These are phyloP conservation scores for Termitomyces sp. DNA, from an alignment of 1,284 basidiomycete species.

Conservation along the genomic window DNA sequence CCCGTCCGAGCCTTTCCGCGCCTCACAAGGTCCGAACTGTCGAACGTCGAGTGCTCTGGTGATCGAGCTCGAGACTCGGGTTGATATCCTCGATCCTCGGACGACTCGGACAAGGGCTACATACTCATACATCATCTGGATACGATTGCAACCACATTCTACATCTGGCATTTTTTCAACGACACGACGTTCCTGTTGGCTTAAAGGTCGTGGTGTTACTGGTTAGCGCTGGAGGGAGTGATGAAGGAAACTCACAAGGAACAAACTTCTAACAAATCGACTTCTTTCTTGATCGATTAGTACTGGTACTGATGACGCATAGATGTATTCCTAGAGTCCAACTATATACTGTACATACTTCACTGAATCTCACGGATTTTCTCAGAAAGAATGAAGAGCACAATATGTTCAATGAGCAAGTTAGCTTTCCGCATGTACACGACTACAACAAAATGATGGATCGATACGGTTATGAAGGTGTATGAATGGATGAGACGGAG, in stretches of 20 bases:
- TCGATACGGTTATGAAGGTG: neutral
- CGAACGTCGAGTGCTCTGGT: slow-evolving; percentile 73
- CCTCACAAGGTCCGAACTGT: slow-evolving; percentile 46
- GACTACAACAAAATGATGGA: neutral
- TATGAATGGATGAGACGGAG: neutral
- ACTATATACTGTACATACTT: neutral
- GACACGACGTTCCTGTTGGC: neutral
- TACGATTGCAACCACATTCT: neutral
- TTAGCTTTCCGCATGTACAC: neutral
- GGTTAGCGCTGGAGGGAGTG: neutral
- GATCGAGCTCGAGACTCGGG: slow-evolving; percentile 14
- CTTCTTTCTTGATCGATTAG: neutral
- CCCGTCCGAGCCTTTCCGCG: slow-evolving; percentile 32
- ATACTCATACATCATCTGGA: neutral
- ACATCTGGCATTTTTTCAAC: neutral
- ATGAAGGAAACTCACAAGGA: neutral
- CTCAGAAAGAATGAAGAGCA: neutral
- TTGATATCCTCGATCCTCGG: neutral
- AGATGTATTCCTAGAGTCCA: neutral
- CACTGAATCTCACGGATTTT: neutral
- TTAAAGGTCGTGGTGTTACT: neutral
- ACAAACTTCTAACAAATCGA: neutral
- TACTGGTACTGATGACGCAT: neutral
- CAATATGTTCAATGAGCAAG: neutral
- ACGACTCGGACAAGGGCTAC: neutral